Evolutionary conservation across 306 rosid genomes (phyloP).

Genomic region (Corylus heterophylla): DNA sequence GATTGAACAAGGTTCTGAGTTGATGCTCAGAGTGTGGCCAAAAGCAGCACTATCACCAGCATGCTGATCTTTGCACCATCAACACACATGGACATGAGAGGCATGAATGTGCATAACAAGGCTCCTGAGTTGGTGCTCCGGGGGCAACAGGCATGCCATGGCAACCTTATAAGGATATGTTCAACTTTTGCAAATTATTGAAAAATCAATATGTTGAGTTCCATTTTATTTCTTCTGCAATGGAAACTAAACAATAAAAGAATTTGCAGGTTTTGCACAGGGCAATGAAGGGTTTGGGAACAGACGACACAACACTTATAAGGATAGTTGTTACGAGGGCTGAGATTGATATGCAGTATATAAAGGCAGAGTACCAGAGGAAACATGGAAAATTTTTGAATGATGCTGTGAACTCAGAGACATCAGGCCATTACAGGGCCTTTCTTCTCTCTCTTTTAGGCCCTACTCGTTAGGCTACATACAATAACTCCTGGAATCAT

Average conservation of each 20-base stretch:
- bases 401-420: constrained; percentile 47
- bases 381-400: constrained; percentile 37
- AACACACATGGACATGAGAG: no score
- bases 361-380: constrained; percentile 39
- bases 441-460: constrained; percentile 47
- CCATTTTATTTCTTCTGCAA: not conserved
- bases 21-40: no score
- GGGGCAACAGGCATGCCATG: no score
- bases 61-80: no score
- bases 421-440: constrained; percentile 41
- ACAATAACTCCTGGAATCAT: not conserved
- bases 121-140: no score
- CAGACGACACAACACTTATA: constrained; percentile 38
- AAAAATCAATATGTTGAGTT: not conserved
- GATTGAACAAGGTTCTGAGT: no score
- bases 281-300: constrained; percentile 54
- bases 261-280: constrained; percentile 38
- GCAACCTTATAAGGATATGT: no score
- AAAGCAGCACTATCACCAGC: no score
- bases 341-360: constrained; percentile 49
- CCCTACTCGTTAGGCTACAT: constrained; percentile 16
- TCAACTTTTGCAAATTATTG: not conserved
- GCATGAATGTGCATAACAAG: no score
- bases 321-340: constrained; percentile 42
- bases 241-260: not conserved